A percentile compares a stretch with the other conserved stretches of the same genome.
Conservation (phyloP, 495 filamentous ascomycete species). For the Hapsidospora chrysogenum region DNA sequence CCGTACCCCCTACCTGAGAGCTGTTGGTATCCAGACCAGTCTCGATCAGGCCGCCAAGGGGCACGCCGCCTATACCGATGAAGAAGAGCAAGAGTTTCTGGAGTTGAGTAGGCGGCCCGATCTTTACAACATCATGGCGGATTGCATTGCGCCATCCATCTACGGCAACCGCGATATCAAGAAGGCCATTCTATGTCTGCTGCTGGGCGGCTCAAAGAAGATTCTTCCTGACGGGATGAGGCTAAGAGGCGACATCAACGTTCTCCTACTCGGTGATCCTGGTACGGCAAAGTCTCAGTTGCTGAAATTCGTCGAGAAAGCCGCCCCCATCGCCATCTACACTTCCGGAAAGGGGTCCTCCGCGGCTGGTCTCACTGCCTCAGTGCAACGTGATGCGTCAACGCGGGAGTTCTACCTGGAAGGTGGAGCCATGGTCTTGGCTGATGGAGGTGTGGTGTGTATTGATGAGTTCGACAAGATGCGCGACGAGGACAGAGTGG, state of each 20-base stretch:
- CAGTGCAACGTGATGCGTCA: constrained; percentile 79
- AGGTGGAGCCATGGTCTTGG: constrained; percentile 97
- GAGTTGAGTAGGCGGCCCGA: constrained; percentile 85
- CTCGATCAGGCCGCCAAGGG: constrained; percentile 83
- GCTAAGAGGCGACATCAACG: constrained; percentile 95
- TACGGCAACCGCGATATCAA: constrained; percentile 96
- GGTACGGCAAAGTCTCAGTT: constrained; percentile 98
- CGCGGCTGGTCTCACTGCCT: constrained; percentile 94
- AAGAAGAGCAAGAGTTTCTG: constrained; percentile 94
- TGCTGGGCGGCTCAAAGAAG: constrained; percentile 95
- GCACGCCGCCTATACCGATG: constrained; percentile 70
- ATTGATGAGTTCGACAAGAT: constrained; percentile 99
- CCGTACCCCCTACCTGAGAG: constrained; percentile 88
- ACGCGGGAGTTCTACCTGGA: constrained; percentile 97
- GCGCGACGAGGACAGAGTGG: constrained; percentile 95
- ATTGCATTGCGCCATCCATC: constrained; percentile 93
- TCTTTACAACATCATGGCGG: constrained; percentile 75
- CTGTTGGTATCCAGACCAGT: constrained; percentile 82
- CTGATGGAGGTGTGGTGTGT: constrained; percentile 94
- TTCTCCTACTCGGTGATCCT: constrained; percentile 89
- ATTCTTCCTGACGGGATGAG: constrained; percentile 98
- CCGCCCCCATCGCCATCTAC: constrained; percentile 93
- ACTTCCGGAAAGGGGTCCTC: constrained; percentile 98
- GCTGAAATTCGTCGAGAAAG: constrained; percentile 95
- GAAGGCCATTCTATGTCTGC: constrained; percentile 90